These are phyloP conservation scores for Aspergillus sclerotioniger DNA, from an alignment of 495 filamentous ascomycete genomes.

Conservation along the genomic window DNA sequence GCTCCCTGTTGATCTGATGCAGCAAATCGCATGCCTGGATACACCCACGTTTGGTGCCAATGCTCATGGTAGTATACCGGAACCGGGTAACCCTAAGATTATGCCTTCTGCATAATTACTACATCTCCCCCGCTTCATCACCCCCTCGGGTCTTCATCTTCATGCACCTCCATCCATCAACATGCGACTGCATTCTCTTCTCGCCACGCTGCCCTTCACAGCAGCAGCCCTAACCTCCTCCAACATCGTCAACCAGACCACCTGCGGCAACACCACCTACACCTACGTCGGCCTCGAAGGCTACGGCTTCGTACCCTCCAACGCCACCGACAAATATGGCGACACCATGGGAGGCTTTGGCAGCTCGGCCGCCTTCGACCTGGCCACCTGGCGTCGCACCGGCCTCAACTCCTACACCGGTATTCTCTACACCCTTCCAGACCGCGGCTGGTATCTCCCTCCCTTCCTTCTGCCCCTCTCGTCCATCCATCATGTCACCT, in stretches of 20 bases:
- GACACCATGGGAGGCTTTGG: constrained; percentile 73
- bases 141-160: neutral
- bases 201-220: constrained; percentile 19
- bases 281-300: constrained; percentile 69
- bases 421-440: constrained; percentile 63
- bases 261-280: constrained; percentile 64
- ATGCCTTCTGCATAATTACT: too few species aligned
- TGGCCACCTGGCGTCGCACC: constrained; percentile 59
- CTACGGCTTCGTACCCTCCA: constrained; percentile 60
- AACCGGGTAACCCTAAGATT: neutral
- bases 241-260: constrained; percentile 49
- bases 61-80: neutral
- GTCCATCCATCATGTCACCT: neutral
- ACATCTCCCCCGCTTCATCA: neutral
- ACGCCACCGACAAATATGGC: constrained; percentile 66
- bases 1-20: neutral
- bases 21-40: neutral
- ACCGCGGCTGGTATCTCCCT: constrained; percentile 62
- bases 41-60: neutral
- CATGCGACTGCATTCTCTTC: constrained; percentile 26
- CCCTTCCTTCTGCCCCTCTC: neutral
- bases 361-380: constrained; percentile 64
- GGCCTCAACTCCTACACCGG: constrained; percentile 58
- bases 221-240: constrained; percentile 15
- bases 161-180: neutral